Base-by-base conservation (phyloP, 176 grass and related monocot species). In the Melocanna baccifera region DNA sequence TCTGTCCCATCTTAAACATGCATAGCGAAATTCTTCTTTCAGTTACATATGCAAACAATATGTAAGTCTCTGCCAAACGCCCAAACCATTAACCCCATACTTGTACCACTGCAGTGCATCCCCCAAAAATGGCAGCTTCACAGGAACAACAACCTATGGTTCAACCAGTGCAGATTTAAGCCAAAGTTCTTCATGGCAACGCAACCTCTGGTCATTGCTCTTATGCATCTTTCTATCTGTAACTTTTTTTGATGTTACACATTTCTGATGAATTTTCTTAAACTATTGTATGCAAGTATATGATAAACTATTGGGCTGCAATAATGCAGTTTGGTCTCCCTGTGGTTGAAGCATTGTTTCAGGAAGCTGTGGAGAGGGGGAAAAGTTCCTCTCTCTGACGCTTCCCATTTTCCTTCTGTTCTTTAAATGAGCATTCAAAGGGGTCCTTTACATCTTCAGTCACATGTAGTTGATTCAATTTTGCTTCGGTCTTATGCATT, bases 91-190 rank as follows among this genome's bases (percentile, higher is more conserved):
- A 62, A 86, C 41, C 9, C 9, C 26, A 41, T 68, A 2, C 41
- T 84, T 83, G 3, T 79, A 52, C 4, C 40, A 9, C 1, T 87
- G 84, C 80, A 90, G 89, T 25, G 53, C 61, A 80, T 90, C 84
- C 43, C 80, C 69, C 0, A 90, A 87, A 75, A 90, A 90, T 75
- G 89, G 89, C 34, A 90, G 84, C 80, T 90, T 90, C 75, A 74
- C 85, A 43, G 89, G 84, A 67, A 83, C 80, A 67, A 87, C 88
- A 15, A 90, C 84, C 29, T 84, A 87, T 12, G 75, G 84, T 69
- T 5, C 40, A 22, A 68, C 50, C 6, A 51, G 75, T 75, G 51
- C 40, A 75, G 41, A 87, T 73, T 68, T 87, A 59, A 87, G 80
- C 75, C 36, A 58, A 39, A 75, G 80, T 84, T 80, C 14, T 69